Evolutionary conservation across 768 basidiomycete genomes (phyloP), one percentile per base, ranked within the genome.

Genomic region (Gloeophyllum trabeum): DNA sequence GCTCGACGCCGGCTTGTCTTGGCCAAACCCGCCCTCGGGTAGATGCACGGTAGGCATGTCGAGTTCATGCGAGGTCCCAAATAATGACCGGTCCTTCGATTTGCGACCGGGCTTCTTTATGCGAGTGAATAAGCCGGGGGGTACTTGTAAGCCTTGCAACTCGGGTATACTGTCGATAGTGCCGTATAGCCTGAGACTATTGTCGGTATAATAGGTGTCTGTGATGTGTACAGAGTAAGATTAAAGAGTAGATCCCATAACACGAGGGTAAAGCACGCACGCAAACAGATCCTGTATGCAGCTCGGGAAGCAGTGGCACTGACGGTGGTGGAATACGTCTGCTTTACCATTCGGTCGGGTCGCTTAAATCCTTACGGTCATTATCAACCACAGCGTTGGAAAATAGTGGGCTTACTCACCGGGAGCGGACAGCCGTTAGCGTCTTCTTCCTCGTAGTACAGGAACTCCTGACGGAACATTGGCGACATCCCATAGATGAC

Each of bases 151-250:
- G 42, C 76, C 75, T 24, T 68, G 65, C 12, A 88, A 66, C 19
- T 59, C 60, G 12, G 67, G 67, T 51, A 83, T 65, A 47, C 82
- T 75, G 47, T 88, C 84, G 40, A 89, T 75, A 4, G 78, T 81
- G 36, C 73, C 69, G 26, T 89, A 66, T 34, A 75, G 65, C 56
- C 85, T 81, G 23, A 86, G 75, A 0, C 81, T 84, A 3, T 70
- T 63, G 48, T 85, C 82, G 22, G 86, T 84, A 55, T 86, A 89
- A 59, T 89, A 89, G 3, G 86, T 83, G 56, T 82, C 86, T 88
- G 59, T 18, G 48, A 43, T 18, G 39, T 37, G 12, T 7, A 19
- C 10, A 37, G 20, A 21, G n/a, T n/a, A 21, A 21, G 13, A 37
- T 10, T 7, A 21, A 10, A 10, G 10, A 21, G 7, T 37, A 10